phyloP scores from a whole-genome alignment of 2,329 filamentous ascomycete genomes.

The Colletotrichum sidae region DNA sequence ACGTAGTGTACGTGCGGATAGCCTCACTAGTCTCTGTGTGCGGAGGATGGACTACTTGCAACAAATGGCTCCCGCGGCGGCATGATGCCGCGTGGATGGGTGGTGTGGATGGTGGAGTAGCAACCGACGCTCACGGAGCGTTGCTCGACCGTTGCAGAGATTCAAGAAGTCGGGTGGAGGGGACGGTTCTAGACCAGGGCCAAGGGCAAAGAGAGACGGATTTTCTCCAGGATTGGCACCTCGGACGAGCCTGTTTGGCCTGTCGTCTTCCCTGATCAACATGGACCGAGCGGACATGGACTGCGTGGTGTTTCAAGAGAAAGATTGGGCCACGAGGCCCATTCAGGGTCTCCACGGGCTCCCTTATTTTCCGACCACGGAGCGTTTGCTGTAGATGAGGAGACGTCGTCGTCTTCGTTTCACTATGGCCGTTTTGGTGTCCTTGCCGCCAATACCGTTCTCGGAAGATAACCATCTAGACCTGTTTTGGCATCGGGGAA shows the following conservation, averaged over 20 bases:
- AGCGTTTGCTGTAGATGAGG: constrained; percentile 28
- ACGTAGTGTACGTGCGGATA: not conserved
- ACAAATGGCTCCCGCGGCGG: constrained; percentile 10
- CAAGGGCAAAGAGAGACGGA: constrained; percentile 8
- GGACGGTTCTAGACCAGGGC: constrained; percentile 24
- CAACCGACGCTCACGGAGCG: no score
- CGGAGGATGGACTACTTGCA: no score
- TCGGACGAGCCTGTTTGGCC: no score
- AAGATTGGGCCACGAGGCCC: constrained; percentile 7
- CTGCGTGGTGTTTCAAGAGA: constrained; percentile 28
- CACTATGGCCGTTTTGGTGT: constrained; percentile 23
- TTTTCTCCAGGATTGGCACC: constrained; percentile 12
- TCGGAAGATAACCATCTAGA: not conserved
- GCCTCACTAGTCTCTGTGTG: no score
- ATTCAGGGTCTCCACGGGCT: constrained; percentile 1
- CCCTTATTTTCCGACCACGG: constrained; percentile 29
- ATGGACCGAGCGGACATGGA: not conserved
- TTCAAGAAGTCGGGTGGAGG: not conserved
- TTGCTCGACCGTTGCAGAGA: not conserved
- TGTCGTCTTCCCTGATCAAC: not conserved
- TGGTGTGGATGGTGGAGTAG: constrained; percentile 9
- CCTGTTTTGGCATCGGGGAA: constrained; percentile 6
- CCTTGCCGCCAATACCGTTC: not conserved
- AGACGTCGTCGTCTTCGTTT: constrained; percentile 22
- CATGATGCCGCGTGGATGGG: constrained; percentile 14